Percentiles rank a stretch among this genome's conserved stretches.
phyloP scores from a whole-genome alignment of 192 early-diverging fungal species.

The Coemansia sp. region DNA sequence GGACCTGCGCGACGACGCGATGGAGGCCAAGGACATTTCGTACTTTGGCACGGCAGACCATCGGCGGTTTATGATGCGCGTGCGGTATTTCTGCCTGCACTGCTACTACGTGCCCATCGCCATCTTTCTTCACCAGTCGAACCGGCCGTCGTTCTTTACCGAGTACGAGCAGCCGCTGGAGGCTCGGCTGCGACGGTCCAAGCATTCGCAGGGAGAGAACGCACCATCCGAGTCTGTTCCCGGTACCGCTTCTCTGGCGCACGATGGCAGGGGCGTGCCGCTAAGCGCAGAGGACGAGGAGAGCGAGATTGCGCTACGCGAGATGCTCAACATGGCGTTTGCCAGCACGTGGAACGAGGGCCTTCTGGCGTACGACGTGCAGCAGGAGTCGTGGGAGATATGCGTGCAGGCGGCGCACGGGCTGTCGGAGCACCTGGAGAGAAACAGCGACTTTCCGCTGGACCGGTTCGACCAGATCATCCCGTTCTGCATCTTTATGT shows the following conservation, averaged over 20 bases:
- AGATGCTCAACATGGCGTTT: constrained; percentile 48
- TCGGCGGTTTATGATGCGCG: constrained; percentile 55
- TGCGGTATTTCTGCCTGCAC: constrained; percentile 52
- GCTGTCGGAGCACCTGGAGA: constrained; percentile 41
- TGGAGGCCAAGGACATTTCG: constrained; percentile 38
- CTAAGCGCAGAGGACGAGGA: neutral
- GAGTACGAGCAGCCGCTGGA: constrained; percentile 52
- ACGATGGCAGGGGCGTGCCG: neutral
- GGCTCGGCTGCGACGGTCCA: constrained; percentile 7
- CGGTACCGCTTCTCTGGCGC: neutral
- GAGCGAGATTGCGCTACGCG: constrained; percentile 35
- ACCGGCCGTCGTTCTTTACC: constrained; percentile 51
- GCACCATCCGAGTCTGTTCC: no score
- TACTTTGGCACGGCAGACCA: constrained; percentile 52
- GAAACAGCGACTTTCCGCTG: constrained; percentile 46
- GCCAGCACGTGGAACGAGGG: constrained; percentile 52
- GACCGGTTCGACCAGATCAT: constrained; percentile 54
- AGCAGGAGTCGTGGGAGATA: constrained; percentile 29
- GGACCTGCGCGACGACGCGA: constrained; percentile 49
- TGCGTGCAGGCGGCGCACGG: constrained; percentile 34
- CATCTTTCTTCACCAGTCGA: constrained; percentile 49
- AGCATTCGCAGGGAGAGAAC: no score
- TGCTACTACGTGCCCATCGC: constrained; percentile 53
- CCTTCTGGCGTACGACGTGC: constrained; percentile 42
- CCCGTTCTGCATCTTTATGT: constrained; percentile 55